These are phyloP conservation scores for Sclerotinia sclerotiorum DNA, from an alignment of 2,329 filamentous ascomycete species.

Conservation along the genomic window DNA sequence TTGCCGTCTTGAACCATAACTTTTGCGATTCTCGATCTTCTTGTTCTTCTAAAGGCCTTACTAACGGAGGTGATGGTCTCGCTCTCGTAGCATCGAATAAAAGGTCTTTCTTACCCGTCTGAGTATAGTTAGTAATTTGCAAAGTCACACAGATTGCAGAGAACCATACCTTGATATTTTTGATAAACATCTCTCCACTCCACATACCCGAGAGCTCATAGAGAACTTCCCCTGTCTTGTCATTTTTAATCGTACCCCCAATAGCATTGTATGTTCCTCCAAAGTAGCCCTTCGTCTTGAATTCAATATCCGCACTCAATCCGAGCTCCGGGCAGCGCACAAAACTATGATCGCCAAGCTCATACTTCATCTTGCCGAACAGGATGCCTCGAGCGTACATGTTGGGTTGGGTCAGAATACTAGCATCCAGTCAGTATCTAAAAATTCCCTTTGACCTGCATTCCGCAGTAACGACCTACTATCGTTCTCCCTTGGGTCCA, in stretches of 20 bases:
- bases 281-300: conserved; percentile 98
- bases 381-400: conserved; percentile 98
- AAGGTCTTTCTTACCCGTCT: conserved; percentile 87
- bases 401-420: conserved; percentile 90
- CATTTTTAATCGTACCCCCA: conserved; percentile 85
- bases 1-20: conserved; percentile 79
- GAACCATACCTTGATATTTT: conserved; percentile 67
- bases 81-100: conserved; percentile 84
- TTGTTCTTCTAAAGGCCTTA: conserved; percentile 81
- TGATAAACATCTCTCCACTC: conserved; percentile 94
- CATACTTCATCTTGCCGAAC: conserved; percentile 99
- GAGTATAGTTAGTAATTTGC: conserved; percentile 22
- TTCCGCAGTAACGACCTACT: conserved; percentile 42
- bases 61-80: conserved; percentile 70
- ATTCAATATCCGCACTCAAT: conserved; percentile 87
- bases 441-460: neutral
- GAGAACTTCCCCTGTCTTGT: conserved; percentile 80
- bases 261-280: conserved; percentile 96
- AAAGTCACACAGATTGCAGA: neutral
- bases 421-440: conserved; percentile 5
- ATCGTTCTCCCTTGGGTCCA: conserved; percentile 73
- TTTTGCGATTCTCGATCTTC: conserved; percentile 85
- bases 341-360: conserved; percentile 93
- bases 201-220: conserved; percentile 90
- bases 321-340: conserved; percentile 87